These are phyloP conservation scores for Penicillium sp. DNA, from an alignment of 2,329 filamentous ascomycete genomes.

Conservation along the genomic window DNA sequence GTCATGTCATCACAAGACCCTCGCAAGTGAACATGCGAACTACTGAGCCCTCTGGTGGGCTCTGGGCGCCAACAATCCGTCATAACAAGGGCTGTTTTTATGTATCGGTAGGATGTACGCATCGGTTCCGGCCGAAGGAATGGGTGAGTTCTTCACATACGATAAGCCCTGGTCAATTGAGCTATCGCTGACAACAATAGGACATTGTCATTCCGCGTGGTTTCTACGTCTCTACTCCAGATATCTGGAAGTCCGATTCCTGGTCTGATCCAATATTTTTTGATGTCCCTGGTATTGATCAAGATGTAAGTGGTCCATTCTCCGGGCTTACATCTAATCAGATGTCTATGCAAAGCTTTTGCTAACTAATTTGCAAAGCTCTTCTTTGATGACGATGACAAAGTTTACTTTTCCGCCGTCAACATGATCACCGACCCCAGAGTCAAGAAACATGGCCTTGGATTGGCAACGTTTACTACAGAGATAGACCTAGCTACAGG, in stretches of 20 bases:
- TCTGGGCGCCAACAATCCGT: constrained; percentile 50
- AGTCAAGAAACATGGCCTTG: neutral
- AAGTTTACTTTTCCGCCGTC: constrained; percentile 34
- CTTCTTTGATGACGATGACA: constrained; percentile 32
- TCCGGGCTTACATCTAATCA: no score
- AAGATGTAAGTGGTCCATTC: neutral
- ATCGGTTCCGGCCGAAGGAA: neutral
- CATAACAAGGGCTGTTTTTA: constrained; percentile 49
- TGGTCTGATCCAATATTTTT: constrained; percentile 55
- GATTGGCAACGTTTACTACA: neutral
- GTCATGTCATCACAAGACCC: constrained; percentile 23
- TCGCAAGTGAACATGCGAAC: constrained; percentile 25
- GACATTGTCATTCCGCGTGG: constrained; percentile 59
- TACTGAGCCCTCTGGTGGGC: constrained; percentile 27
- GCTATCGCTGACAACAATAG: constrained; percentile 33
- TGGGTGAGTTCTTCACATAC: neutral
- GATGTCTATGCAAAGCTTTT: no score
- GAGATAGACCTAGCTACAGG: constrained; percentile 41
- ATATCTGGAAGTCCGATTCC: constrained; percentile 22
- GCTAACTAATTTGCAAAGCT: constrained; percentile 40
- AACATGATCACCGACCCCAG: neutral
- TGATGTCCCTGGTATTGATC: constrained; percentile 54
- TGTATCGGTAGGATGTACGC: constrained; percentile 23
- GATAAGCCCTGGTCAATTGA: no score
- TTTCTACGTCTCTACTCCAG: constrained; percentile 56